A percentile compares a stretch with the other conserved stretches of the same genome.
Conservation (phyloP, 768 basidiomycete species). For the Phlebiopsis flavidoalba region DNA sequence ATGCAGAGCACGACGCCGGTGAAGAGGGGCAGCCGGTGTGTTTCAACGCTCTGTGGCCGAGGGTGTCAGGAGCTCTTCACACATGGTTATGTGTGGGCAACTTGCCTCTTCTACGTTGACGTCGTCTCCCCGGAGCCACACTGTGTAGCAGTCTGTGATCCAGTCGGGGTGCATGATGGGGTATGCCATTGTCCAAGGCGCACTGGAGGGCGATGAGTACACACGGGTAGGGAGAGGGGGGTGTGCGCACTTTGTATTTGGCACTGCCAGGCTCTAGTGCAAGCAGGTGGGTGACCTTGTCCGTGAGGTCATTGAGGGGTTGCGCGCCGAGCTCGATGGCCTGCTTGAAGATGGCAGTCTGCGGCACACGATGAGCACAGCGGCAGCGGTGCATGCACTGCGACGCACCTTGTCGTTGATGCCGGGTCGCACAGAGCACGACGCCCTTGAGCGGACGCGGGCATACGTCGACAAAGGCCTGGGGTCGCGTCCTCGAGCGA, state of each 20-base stretch:
- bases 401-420: slow-evolving; percentile 67
- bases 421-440: slow-evolving; percentile 71
- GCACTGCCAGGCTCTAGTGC: slow-evolving; percentile 76
- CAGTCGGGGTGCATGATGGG: slow-evolving; percentile 75
- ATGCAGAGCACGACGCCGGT: slow-evolving; percentile 62
- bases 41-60: slow-evolving; percentile 45
- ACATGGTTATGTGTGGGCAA: background rate
- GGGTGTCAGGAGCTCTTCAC: background rate
- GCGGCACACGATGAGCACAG: background rate
- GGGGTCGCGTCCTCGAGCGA: slow-evolving; percentile 27
- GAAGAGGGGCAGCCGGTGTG: slow-evolving; percentile 71
- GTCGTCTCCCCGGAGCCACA: slow-evolving; percentile 80
- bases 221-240: background rate
- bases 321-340: slow-evolving; percentile 79
- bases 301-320: slow-evolving; percentile 68
- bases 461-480: slow-evolving; percentile 23
- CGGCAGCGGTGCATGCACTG: background rate
- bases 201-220: slow-evolving; percentile 43
- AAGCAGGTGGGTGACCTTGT: slow-evolving; percentile 83
- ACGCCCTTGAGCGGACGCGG: slow-evolving; percentile 66
- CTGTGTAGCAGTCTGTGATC: slow-evolving; percentile 64
- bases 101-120: slow-evolving; percentile 61
- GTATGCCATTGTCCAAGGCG: slow-evolving; percentile 74
- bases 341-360: slow-evolving; percentile 71
- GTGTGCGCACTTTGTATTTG: slow-evolving; percentile 66